Percentiles rank a stretch among this genome's conserved stretches.
Conservation (phyloP, 108 stramenopile species). For the Epithemia pelagica region DNA sequence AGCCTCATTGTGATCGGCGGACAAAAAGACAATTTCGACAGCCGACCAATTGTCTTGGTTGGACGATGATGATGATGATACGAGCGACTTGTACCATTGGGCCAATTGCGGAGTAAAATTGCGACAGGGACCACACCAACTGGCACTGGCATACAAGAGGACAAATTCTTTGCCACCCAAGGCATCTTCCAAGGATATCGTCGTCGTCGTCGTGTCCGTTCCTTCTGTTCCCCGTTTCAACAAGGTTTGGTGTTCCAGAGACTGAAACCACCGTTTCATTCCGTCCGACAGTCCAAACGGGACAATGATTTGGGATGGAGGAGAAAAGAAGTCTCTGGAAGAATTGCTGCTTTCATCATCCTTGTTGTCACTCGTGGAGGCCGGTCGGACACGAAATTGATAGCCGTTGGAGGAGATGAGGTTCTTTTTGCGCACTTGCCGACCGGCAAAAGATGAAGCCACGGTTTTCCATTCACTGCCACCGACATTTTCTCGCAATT, state of each 20-base stretch:
- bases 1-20: constrained; percentile 65
- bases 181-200: constrained; percentile 47
- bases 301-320: constrained; percentile 42
- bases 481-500: constrained; percentile 73
- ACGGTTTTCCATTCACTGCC: constrained; percentile 57
- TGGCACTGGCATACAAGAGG: constrained; percentile 61
- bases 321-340: constrained; percentile 57
- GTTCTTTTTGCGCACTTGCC: constrained; percentile 71
- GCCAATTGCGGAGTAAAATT: constrained; percentile 82
- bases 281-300: constrained; percentile 31
- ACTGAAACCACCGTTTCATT: constrained; percentile 38
- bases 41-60: constrained; percentile 7
- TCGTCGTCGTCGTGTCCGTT: constrained; percentile 12
- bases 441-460: constrained; percentile 43
- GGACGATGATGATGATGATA: no score
- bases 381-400: constrained; percentile 66
- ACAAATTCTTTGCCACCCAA: constrained; percentile 68
- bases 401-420: constrained; percentile 55
- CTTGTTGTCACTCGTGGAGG: constrained; percentile 1
- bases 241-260: constrained; percentile 41
- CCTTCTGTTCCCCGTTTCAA: constrained; percentile 15
- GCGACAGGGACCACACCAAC: constrained; percentile 81
- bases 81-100: constrained; percentile 65
- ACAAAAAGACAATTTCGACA: constrained; percentile 80
- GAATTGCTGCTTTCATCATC: no score